Evolutionary conservation across 2,329 filamentous ascomycete genomes (phyloP), one percentile per base, ranked within the genome.

Genomic region (Aureobasidium lini): DNA sequence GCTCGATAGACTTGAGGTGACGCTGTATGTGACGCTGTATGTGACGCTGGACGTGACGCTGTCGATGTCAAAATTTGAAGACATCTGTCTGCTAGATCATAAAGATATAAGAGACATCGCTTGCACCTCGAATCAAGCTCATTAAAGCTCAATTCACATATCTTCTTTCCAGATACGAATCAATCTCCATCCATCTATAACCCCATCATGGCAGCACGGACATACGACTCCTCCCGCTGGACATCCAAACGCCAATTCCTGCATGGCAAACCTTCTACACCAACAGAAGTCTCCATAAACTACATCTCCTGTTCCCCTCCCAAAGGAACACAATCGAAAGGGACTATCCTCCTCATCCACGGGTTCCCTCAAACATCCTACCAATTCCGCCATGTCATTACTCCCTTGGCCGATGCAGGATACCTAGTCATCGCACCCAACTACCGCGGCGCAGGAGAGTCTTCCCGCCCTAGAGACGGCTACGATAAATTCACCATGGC

Each of bases 331-430:
- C 1, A 50, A 60, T 16, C 49, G 60, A 31, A 70, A 70, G 63
- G 73, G 73, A 28, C 67, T 69, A 13, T 77, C n/a, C 64, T 78
- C 15, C 71, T 79, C 18, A 75, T 80, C 39, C 76, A 79, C 60
- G 76, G 76, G 61, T 79, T 76, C 60, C 77, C 77, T 1, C 71
- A 79, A 62, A 77, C 76, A 6, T 75, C 73, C 3, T 76, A 78
- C 61, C 77, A 76, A 62, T 76, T 73, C 61, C 73, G 74, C 5
- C 69, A 72, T 52, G 71, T 74, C 16, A 72, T 75, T 40, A 65
- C 64, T 1, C 72, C 71, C 7, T 64, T 77, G 10, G 60, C 72
- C 6, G 63, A 70, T 47, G 70, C 72, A 16, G 73, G 74, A 15
- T 75, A 76, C 62, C 67, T 66, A 16, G 68, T 76, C 11, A 64